A percentile compares a stretch with the other conserved stretches of the same genome.
Evolutionary conservation across 1,139 yeast species (phyloP).

Genomic region (Yamadazyma spencermartinsiae): DNA sequence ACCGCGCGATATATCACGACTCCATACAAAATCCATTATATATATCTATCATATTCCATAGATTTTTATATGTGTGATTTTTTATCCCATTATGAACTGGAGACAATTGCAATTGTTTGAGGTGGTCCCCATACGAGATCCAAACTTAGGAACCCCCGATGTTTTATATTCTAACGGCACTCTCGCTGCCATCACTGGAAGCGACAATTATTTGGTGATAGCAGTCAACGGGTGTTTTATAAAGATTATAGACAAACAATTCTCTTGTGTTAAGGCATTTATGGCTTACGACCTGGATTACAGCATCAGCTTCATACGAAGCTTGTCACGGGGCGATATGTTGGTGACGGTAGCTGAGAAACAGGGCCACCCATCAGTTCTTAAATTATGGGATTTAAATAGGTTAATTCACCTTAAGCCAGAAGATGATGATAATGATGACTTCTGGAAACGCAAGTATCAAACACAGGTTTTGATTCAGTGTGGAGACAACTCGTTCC

Average conservation of each 20-base stretch:
- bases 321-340: slow-evolving; percentile 47
- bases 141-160: slow-evolving; percentile 59
- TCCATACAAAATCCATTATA: too few species aligned
- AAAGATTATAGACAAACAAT: slow-evolving; percentile 55
- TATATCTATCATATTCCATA: too few species aligned
- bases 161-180: slow-evolving; percentile 82
- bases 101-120: slow-evolving; percentile 89
- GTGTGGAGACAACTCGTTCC: slow-evolving; percentile 67
- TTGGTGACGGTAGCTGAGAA: slow-evolving; percentile 73
- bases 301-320: slow-evolving; percentile 56
- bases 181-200: slow-evolving; percentile 59
- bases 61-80: too few species aligned
- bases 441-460: slow-evolving; percentile 35
- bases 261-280: slow-evolving; percentile 48
- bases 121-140: slow-evolving; percentile 80
- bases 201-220: slow-evolving; percentile 54
- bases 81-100: too few species aligned
- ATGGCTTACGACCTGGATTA: slow-evolving; percentile 66
- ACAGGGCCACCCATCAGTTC: slow-evolving; percentile 64
- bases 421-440: slow-evolving; percentile 33
- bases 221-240: slow-evolving; percentile 59
- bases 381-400: slow-evolving; percentile 73
- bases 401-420: slow-evolving; percentile 35
- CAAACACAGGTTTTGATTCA: slow-evolving; percentile 34
- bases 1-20: too few species aligned